Conservation (phyloP, 2,329 filamentous ascomycete species). For the Endothia cerciana region DNA sequence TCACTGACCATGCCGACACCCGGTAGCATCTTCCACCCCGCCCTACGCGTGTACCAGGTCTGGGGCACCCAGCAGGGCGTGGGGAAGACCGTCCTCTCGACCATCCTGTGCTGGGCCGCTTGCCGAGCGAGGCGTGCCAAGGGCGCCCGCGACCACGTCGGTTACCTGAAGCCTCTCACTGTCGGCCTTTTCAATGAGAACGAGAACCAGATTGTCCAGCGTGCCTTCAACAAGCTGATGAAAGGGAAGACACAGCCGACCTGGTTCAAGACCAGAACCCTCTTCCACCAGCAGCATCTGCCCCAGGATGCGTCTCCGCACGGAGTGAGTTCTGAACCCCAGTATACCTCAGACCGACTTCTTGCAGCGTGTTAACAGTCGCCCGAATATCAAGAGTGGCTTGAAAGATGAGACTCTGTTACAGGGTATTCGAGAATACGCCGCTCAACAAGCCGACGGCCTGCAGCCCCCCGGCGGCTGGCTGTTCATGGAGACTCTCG, state of each 20-base stretch:
- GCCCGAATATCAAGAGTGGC: not conserved
- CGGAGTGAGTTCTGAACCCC: conserved; percentile 29
- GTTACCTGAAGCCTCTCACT: conserved; percentile 81
- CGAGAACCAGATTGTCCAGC: conserved; percentile 47
- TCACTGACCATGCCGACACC: conserved; percentile 48
- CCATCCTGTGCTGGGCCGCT: conserved; percentile 69
- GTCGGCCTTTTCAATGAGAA: conserved; percentile 72
- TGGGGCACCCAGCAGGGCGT: conserved; percentile 86
- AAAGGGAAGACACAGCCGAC: not conserved
- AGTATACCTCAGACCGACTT: not conserved
- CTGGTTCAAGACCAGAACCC: conserved; percentile 60
- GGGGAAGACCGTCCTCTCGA: conserved; percentile 82
- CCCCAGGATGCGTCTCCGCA: not conserved
- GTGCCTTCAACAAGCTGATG: not conserved
- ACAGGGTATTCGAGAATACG: not conserved
- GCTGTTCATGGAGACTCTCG: conserved; percentile 78
- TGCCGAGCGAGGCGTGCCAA: conserved; percentile 34
- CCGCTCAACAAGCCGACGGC: conserved; percentile 32
- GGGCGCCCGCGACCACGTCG: conserved; percentile 48
- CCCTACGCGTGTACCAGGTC: conserved; percentile 71
- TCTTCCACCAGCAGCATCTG: conserved; percentile 67
- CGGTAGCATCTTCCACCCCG: conserved; percentile 68
- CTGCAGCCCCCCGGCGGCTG: conserved; percentile 53
- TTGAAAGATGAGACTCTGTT: not conserved
- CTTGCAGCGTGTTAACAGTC: not conserved